Conservation (phyloP, 495 filamentous ascomycete species). For the Tuber magnatum region DNA sequence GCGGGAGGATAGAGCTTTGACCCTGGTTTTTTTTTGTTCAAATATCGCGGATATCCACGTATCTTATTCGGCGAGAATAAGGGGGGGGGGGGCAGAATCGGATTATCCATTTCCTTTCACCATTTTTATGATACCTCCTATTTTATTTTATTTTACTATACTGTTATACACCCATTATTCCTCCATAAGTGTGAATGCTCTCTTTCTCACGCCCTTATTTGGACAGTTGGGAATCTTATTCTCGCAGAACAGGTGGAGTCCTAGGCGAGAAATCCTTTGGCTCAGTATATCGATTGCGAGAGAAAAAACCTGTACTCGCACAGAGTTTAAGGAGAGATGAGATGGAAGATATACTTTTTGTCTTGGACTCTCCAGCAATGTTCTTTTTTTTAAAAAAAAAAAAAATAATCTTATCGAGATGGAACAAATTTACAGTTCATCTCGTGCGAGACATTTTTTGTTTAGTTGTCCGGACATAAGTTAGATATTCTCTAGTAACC, state of each 20-base stretch:
- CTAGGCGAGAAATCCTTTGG: constrained; percentile 42
- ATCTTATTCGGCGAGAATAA: neutral
- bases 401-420: neutral
- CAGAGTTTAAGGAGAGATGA: neutral
- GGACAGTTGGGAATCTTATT: neutral
- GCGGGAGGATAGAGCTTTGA: constrained; percentile 45
- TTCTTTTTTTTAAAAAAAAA: neutral
- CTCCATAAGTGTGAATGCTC: constrained; percentile 12
- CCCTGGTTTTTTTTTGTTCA: neutral
- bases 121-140: neutral
- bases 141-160: constrained; percentile 6
- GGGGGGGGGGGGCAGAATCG: neutral
- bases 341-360: constrained; percentile 3
- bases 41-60: neutral
- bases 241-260: constrained; percentile 42
- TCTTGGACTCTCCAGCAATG: neutral
- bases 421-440: neutral
- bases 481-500: neutral
- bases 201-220: neutral
- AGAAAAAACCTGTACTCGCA: constrained; percentile 27
- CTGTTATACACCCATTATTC: neutral
- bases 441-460: neutral
- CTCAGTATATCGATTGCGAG: constrained; percentile 42
- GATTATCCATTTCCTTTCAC: constrained; percentile 8
- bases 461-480: neutral